A percentile compares a stretch with the other conserved stretches of the same genome.
phyloP scores from a whole-genome alignment of 345 rosid species.

The Psidium friedrichsthalianum region DNA sequence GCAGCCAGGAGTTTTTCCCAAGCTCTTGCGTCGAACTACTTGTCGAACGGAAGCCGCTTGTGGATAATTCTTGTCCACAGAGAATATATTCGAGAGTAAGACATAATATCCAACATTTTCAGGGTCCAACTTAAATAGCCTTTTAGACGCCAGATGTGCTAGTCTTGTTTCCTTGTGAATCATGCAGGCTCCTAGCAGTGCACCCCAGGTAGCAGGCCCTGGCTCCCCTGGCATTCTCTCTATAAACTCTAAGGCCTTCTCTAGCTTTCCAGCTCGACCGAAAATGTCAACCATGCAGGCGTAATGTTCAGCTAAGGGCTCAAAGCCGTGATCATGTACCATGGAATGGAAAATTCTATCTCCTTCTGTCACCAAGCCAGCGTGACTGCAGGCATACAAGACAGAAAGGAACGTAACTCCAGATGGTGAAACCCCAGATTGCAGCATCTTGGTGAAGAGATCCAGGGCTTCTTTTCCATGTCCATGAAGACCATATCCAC shows the following conservation, averaged over 20 bases:
- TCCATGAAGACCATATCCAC: conserved; percentile 81
- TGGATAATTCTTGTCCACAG: conserved; percentile 48
- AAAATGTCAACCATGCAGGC: conserved; percentile 79
- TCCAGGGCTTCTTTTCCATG: conserved; percentile 53
- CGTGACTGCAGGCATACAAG: conserved; percentile 76
- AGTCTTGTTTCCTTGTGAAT: conserved; percentile 61
- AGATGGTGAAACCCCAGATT: conserved; percentile 37
- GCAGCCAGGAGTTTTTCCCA: conserved; percentile 70
- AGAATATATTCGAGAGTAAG: conserved; percentile 59
- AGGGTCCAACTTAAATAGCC: conserved; percentile 53
- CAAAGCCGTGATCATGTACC: conserved; percentile 37
- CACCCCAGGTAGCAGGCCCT: conserved; percentile 58
- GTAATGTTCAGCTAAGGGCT: conserved; percentile 61
- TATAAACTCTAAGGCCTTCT: conserved; percentile 53
- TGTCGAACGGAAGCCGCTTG: conserved; percentile 63
- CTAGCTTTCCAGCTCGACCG: conserved; percentile 68
- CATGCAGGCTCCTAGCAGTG: conserved; percentile 73
- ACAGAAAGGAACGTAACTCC: conserved; percentile 59
- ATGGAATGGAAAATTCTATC: conserved; percentile 47
- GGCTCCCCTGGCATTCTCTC: conserved; percentile 48
- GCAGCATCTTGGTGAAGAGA: conserved; percentile 45
- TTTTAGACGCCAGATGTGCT: conserved; percentile 50
- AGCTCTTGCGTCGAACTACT: conserved; percentile 46
- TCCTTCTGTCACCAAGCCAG: conserved; percentile 71
- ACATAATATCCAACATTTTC: conserved; percentile 61